phyloP scores from a whole-genome alignment of 768 basidiomycete genomes.

The Naganishia onofrii region DNA sequence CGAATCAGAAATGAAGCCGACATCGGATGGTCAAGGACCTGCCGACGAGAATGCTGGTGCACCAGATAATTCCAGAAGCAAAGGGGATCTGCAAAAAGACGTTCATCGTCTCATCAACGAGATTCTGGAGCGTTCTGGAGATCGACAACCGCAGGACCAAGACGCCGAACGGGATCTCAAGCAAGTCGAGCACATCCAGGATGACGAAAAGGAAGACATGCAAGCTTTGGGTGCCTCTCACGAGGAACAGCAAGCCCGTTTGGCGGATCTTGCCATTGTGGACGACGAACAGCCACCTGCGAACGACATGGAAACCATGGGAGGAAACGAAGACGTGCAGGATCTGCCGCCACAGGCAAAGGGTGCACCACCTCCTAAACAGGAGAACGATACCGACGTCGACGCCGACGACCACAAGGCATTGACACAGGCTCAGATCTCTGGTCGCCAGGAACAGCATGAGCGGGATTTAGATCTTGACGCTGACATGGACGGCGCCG shows the following conservation, averaged over 20 bases:
- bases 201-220: slow-evolving; percentile 59
- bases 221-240: slow-evolving; percentile 85
- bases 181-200: slow-evolving; percentile 70
- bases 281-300: slow-evolving; percentile 58
- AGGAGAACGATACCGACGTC: slow-evolving; percentile 23
- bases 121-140: slow-evolving; percentile 57
- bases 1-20: slow-evolving; percentile 25
- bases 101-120: slow-evolving; percentile 79
- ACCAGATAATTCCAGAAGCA: slow-evolving; percentile 7
- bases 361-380: slow-evolving; percentile 19
- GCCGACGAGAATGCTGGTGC: slow-evolving; percentile 1
- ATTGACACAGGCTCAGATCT: slow-evolving; percentile 51
- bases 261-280: slow-evolving; percentile 73
- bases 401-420: slow-evolving; percentile 50
- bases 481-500: slow-evolving; percentile 25
- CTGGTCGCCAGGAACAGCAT: slow-evolving; percentile 12
- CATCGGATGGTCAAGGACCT: slow-evolving; percentile 16
- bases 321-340: slow-evolving; percentile 32
- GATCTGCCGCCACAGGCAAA: slow-evolving; percentile 28
- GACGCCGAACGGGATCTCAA: slow-evolving; percentile 35
- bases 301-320: slow-evolving; percentile 39
- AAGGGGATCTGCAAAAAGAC: slow-evolving; percentile 75
- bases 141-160: slow-evolving; percentile 35
- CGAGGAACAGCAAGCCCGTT: slow-evolving; percentile 75
- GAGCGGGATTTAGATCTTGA: slow-evolving; percentile 17